These are phyloP conservation scores for Neurospora tetrasperma DNA, from an alignment of 495 filamentous ascomycete species.

Conservation along the genomic window DNA sequence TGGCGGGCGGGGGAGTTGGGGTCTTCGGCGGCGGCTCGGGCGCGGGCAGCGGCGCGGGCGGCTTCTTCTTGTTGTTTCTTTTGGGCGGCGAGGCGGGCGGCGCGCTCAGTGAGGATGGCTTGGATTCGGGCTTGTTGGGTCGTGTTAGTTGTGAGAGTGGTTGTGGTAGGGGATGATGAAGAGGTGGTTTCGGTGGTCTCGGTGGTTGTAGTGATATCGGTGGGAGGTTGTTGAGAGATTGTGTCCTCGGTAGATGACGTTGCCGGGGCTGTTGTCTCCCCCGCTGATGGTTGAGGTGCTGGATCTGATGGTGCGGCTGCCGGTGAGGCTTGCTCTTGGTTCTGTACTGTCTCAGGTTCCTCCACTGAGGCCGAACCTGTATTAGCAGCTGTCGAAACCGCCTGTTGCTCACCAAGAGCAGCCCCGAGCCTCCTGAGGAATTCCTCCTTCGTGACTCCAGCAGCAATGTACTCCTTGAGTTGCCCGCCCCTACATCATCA, in stretches of 20 bases:
- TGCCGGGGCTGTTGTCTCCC: neutral
- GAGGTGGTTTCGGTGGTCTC: neutral
- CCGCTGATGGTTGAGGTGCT: conserved; percentile 1
- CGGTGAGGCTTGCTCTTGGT: neutral
- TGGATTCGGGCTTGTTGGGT: conserved; percentile 12
- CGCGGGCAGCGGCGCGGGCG: conserved; percentile 16
- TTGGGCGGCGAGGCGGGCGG: conserved; percentile 15
- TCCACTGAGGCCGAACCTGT: neutral
- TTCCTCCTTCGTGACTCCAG: conserved; percentile 47
- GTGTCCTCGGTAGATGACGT: neutral
- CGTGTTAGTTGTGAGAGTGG: neutral
- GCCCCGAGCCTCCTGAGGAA: conserved; percentile 40
- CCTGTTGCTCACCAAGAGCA: conserved; percentile 20
- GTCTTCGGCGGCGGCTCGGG: conserved; percentile 24
- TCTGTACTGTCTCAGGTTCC: neutral
- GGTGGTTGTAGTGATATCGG: conserved; percentile 1
- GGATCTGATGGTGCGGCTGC: neutral
- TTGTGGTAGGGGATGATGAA: neutral
- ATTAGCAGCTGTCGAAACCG: neutral
- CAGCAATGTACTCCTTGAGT: conserved; percentile 53
- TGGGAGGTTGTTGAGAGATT: neutral
- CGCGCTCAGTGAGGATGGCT: conserved; percentile 18
- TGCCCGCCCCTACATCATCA: conserved; percentile 40
- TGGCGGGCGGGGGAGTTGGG: conserved; percentile 27
- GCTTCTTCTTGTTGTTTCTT: conserved; percentile 24